phyloP scores from a whole-genome alignment of 257 asterid genomes.

The Solanum stenotomum region DNA sequence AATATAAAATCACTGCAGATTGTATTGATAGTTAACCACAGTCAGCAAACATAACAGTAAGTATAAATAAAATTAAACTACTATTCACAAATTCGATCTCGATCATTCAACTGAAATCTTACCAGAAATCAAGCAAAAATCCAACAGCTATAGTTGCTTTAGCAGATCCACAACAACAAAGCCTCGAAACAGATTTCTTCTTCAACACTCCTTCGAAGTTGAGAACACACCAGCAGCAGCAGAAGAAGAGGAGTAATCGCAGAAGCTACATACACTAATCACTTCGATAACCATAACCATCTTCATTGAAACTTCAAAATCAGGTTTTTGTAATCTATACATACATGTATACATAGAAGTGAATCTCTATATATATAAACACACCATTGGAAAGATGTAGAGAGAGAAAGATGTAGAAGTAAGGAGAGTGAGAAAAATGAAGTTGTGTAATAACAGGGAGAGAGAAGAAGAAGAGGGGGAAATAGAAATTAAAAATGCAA shows the following conservation, averaged over 20 bases:
- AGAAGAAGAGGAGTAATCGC: background rate
- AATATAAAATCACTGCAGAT: background rate
- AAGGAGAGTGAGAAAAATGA: constrained; percentile 10
- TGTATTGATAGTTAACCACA: background rate
- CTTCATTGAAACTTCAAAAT: background rate
- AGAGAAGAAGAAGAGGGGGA: constrained; percentile 4
- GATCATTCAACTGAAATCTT: background rate
- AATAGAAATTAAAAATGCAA: constrained; percentile 25
- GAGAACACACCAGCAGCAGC: background rate
- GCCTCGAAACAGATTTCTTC: background rate
- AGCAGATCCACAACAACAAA: background rate
- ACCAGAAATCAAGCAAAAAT: background rate
- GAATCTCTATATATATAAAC: background rate
- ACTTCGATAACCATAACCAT: background rate
- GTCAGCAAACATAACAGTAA: background rate
- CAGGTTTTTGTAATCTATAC: background rate
- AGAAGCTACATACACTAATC: background rate
- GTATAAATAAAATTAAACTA: background rate
- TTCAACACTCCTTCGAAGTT: background rate
- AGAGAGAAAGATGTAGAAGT: constrained; percentile 25
- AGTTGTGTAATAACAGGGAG: background rate
- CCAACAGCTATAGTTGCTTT: background rate
- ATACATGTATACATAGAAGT: background rate
- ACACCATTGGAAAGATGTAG: constrained; percentile 16
- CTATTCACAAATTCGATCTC: background rate